phyloP scores from a whole-genome alignment of 441 rosid species.

The Pelargonium myrrhifolium region DNA sequence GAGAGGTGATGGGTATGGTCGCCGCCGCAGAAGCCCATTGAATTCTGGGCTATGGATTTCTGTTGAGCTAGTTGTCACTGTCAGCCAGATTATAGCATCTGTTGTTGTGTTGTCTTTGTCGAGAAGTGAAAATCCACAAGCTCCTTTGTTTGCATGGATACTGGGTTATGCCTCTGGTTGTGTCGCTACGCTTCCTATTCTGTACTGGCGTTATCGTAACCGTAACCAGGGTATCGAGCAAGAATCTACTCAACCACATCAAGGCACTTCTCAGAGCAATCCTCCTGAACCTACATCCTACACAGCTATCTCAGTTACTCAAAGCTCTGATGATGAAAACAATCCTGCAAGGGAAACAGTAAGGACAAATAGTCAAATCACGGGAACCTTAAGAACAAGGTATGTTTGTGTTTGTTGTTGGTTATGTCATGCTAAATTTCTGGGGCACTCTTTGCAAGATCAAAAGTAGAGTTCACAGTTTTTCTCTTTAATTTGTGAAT shows the following conservation, averaged over 20 bases:
- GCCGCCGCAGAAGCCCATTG: conserved; percentile 74
- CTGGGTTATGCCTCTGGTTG: conserved; percentile 94
- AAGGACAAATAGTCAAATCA: conserved; percentile 30
- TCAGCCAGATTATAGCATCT: conserved; percentile 84
- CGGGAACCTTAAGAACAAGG: conserved; percentile 46
- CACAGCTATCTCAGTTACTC: conserved; percentile 53
- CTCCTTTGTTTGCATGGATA: conserved; percentile 82
- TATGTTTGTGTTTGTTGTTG: conserved; percentile 17
- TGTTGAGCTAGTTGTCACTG: conserved; percentile 63
- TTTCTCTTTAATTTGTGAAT: no score
- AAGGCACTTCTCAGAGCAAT: conserved; percentile 35
- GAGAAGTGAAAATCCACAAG: conserved; percentile 63
- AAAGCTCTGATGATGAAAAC: conserved; percentile 49
- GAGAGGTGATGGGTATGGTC: conserved; percentile 51
- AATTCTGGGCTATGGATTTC: conserved; percentile 93
- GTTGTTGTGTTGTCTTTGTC: conserved; percentile 64
- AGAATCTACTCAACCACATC: conserved; percentile 53
- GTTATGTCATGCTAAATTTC: conserved; percentile 3
- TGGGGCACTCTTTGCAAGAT: not conserved
- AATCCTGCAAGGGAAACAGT: conserved; percentile 23
- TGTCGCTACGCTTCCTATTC: conserved; percentile 75
- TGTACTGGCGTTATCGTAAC: conserved; percentile 72
- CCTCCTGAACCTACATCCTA: conserved; percentile 45
- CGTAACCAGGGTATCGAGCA: conserved; percentile 52
- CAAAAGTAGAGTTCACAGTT: no score